These are phyloP conservation scores for Seiridium cupressi DNA, from an alignment of 2,329 filamentous ascomycete species.

Conservation along the genomic window DNA sequence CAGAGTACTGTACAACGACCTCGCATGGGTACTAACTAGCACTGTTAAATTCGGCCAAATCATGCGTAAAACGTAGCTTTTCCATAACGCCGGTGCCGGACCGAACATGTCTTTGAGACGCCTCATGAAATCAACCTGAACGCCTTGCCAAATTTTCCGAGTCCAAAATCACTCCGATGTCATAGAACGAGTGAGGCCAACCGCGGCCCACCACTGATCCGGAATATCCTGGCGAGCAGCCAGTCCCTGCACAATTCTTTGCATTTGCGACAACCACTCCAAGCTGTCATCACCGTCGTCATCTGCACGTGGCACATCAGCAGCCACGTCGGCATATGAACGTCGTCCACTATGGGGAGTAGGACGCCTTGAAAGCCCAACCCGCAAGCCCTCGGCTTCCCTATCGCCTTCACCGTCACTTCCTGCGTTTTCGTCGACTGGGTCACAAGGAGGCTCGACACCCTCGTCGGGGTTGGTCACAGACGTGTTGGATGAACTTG, in stretches of 20 bases:
- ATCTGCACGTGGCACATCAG: conserved; percentile 29
- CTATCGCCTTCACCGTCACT: conserved; percentile 49
- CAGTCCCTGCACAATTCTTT: conserved; percentile 68
- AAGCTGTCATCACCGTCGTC: conserved; percentile 34
- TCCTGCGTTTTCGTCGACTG: conserved; percentile 54
- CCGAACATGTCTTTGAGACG: neutral
- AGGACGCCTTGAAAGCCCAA: conserved; percentile 9
- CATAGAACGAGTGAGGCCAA: conserved; percentile 62
- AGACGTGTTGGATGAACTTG: conserved; percentile 44
- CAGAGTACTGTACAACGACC: neutral
- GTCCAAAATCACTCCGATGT: conserved; percentile 29
- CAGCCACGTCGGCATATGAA: conserved; percentile 45
- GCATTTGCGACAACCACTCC: conserved; percentile 59
- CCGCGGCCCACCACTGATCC: conserved; percentile 78
- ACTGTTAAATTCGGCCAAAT: neutral
- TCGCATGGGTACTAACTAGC: neutral
- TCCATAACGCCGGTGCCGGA: neutral
- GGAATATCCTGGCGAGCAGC: conserved; percentile 72
- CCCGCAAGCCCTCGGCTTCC: conserved; percentile 16
- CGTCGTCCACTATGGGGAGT: conserved; percentile 15
- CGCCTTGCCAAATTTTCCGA: neutral
- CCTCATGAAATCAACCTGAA: neutral
- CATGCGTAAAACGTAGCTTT: neutral
- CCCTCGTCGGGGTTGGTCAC: conserved; percentile 41
- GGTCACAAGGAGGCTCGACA: conserved; percentile 46